Base-by-base conservation (phyloP, 176 grass and related monocot genomes). In the Triticum monococcum region DNA sequence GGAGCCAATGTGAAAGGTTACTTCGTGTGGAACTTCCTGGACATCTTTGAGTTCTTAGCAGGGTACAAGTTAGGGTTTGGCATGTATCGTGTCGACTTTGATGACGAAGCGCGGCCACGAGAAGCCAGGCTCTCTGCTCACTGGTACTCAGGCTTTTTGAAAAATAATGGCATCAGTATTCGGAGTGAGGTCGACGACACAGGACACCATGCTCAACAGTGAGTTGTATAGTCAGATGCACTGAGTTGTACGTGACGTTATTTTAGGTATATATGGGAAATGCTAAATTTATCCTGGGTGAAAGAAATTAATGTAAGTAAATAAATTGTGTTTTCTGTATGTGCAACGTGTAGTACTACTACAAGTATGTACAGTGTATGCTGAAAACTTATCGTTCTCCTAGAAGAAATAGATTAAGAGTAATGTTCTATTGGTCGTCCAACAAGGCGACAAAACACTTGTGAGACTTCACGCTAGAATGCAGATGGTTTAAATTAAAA, bases 1-100 rank as follows among this genome's bases (percentile, higher is more conserved):
- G 92, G 92, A 79, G 82, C 67, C 9, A 85, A 93, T 48, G 90
- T 95, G 78, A 97, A 83, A 85, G 89, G 90, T 16, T 97, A 93
- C 75, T 93, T 93, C 24, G 65, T 61, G 9, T 97, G 92, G 92
- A 59, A 76, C 40, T 95, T 93, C 33, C 17, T 97, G 84, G 92
- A 95, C 79, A 40, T 95, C 1, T 93, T 93, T 50, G 87, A 97
- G 80, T 77, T 90, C n/a, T 12, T 93, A 11, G 0, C 10, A 7
- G 92, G 92, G 10, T 92, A 91, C 70, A 30, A 66, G 48, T 35
- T 22, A 33, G 81, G 67, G 8, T 92, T 66, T n/a, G 95, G 95
- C 35, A 59, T 92, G 45, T 91, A 94, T 81, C 59, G 79, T n/a
- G 92, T 97, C 3, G 88, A 97, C 46, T 93, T 93, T 5, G 17